Percentiles rank a stretch among this genome's conserved stretches.
Conservation (phyloP, 495 filamentous ascomycete genomes). For the Barbatosphaeria neglecta region DNA sequence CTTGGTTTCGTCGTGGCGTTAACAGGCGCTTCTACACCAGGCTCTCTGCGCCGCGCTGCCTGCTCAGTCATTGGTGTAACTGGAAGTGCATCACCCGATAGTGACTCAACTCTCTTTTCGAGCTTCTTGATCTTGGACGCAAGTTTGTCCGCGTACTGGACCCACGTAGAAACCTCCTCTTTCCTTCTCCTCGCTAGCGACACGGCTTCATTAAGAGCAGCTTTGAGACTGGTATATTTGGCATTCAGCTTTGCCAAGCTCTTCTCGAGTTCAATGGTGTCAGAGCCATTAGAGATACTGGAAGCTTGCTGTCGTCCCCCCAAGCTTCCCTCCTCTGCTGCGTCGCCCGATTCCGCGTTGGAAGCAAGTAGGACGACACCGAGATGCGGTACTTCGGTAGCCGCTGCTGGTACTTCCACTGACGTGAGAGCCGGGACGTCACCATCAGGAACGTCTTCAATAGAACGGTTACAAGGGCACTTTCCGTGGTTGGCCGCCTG, state of each 20-base stretch:
- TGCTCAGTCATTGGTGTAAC: background rate
- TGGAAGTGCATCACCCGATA: background rate
- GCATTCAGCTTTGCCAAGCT: slow-evolving; percentile 16
- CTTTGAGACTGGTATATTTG: slow-evolving; percentile 11
- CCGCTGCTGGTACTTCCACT: background rate
- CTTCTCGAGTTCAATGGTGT: slow-evolving; percentile 13
- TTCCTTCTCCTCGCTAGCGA: slow-evolving; percentile 2
- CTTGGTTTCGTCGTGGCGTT: background rate
- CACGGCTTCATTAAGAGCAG: slow-evolving; percentile 8
- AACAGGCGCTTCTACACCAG: background rate
- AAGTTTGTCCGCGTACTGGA: slow-evolving; percentile 13
- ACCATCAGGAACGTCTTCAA: background rate
- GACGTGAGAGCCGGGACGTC: background rate
- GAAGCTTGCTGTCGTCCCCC: background rate
- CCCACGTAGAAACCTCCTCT: slow-evolving; percentile 13
- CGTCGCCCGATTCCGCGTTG: too few relatives aligned
- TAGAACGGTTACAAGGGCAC: background rate
- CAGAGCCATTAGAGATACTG: background rate
- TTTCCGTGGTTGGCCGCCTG: background rate
- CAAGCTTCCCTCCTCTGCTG: background rate
- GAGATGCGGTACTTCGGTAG: too few relatives aligned
- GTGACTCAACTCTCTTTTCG: slow-evolving; percentile 4
- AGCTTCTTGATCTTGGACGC: slow-evolving; percentile 10
- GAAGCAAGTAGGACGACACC: too few relatives aligned
- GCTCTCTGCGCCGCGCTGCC: background rate